Evolutionary conservation across 148 eudicot genomes (phyloP), one percentile per base, ranked within the genome.

Genomic region (Polygonum maritimum): DNA sequence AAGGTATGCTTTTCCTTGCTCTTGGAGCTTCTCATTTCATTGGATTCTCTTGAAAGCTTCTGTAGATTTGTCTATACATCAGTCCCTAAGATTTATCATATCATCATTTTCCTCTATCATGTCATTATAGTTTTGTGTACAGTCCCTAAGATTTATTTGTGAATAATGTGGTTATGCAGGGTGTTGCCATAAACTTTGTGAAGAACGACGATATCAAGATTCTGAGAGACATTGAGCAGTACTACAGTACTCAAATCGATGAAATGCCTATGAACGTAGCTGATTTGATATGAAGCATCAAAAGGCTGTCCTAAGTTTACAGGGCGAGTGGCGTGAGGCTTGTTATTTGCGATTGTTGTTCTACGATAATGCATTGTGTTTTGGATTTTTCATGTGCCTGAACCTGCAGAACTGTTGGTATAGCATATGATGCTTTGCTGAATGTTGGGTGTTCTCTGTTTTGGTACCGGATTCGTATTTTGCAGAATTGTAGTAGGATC

Each of bases 221-320:
- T 74, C 77, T 93, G 26, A 86, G 98, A 76, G 98, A 93, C 76
- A 91, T 91, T 26, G 98, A 93, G 91, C 96, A 91, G 77, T 93
- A 91, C 70, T 93, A 91, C 86, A 93, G 98, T 74, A 91, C 98
- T 74, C 98, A 93, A 82, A 93, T 93, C 2, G 96, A 93, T 58
- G 96, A 93, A 78, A 91, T 93, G 98, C 98, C 98, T 0, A 93
- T 93, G 96, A 91, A 93, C 63, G 94, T 93, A n/a, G 96, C 94
- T 54, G 96, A 93, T 83, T 80, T 93, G 72, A 93, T 93, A 77
- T 89, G 78, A 80, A 69, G 71, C 10, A 16, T 67, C 45, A 67
- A 67, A 67, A 35, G 6, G 19, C 19, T 38, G 19, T 67, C 22
- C 31, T 15, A 15, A 67, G 71, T 38, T 15, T 67, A 16, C 71